Conservation (phyloP, 2,329 filamentous ascomycete species). For the Colletotrichum limetticola region DNA sequence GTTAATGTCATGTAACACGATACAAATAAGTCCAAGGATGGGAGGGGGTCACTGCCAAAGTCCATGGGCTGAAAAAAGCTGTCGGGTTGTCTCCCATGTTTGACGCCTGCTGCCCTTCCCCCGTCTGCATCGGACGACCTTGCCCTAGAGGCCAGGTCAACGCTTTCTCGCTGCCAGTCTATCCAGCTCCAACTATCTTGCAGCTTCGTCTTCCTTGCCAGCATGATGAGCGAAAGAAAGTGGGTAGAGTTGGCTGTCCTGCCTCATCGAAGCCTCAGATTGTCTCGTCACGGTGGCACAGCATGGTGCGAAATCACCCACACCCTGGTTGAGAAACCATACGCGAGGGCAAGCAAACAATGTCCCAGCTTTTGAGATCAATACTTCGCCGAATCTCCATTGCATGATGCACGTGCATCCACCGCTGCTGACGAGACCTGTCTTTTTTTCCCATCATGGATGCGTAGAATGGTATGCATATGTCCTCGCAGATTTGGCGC, state of each 20-base stretch:
- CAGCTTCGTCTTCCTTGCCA: not conserved
- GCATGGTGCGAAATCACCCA: conserved; percentile 4
- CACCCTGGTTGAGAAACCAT: not conserved
- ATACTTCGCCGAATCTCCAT: not conserved
- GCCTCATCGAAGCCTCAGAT: conserved; percentile 30
- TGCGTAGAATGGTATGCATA: not conserved
- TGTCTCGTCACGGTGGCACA: conserved; percentile 27
- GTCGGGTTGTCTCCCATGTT: conserved; percentile 1
- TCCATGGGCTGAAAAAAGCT: not conserved
- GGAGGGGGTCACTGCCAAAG: conserved; percentile 1
- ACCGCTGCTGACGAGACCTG: no score
- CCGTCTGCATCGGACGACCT: conserved; percentile 1
- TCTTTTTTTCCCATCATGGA: not conserved
- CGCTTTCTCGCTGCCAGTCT: not conserved
- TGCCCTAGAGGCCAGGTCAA: conserved; percentile 3
- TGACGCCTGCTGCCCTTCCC: not conserved
- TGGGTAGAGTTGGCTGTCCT: conserved; percentile 1
- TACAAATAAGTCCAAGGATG: not conserved
- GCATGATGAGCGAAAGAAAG: not conserved
- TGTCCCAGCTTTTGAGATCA: not conserved
- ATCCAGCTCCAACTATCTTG: conserved; percentile 4
- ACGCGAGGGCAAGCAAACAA: conserved; percentile 30
- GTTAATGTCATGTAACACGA: conserved; percentile 4
- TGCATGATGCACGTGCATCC: not conserved
- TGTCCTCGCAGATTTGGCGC: not conserved